A percentile compares a stretch with the other conserved stretches of the same genome.
These are phyloP conservation scores for Purshia tridentata DNA, from an alignment of 306 rosid genomes.

Conservation along the genomic window DNA sequence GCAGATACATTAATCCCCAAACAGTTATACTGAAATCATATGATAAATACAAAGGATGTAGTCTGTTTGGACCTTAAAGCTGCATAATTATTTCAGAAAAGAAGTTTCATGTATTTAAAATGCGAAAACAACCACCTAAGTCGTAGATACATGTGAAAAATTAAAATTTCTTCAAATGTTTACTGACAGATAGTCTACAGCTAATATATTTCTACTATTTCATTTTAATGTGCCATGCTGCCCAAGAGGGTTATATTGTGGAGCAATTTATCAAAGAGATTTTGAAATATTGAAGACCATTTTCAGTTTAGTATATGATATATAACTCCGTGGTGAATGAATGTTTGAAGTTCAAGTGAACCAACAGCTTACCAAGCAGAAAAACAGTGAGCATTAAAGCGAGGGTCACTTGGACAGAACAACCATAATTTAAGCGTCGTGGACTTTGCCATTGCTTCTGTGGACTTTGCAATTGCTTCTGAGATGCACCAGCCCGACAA, in stretches of 20 bases:
- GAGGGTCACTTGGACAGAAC: slow-evolving; percentile 70
- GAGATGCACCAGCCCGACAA: slow-evolving; percentile 45
- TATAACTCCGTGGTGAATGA: not conserved
- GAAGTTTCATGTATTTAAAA: not conserved
- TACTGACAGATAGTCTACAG: not conserved
- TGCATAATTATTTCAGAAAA: not conserved
- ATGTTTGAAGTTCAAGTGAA: slow-evolving; percentile 27
- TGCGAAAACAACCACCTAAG: not conserved
- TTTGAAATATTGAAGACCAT: not conserved
- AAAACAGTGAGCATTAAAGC: slow-evolving; percentile 76
- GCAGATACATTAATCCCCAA: not conserved
- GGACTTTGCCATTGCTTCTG: slow-evolving; percentile 57
- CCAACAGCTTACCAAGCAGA: slow-evolving; percentile 64
- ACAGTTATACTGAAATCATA: not conserved
- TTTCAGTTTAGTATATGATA: not conserved
- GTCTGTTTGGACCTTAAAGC: not conserved
- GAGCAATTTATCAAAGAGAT: not conserved
- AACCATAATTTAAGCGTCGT: slow-evolving; percentile 44
- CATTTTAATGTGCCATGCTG: not conserved
- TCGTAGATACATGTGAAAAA: not conserved
- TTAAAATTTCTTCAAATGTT: not conserved
- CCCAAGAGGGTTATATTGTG: not conserved
- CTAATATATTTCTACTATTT: not conserved
- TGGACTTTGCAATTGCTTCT: slow-evolving; percentile 57
- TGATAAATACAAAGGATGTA: not conserved